Evolutionary conservation across 768 basidiomycete species (phyloP).

Genomic region (Boletus bicolor): DNA sequence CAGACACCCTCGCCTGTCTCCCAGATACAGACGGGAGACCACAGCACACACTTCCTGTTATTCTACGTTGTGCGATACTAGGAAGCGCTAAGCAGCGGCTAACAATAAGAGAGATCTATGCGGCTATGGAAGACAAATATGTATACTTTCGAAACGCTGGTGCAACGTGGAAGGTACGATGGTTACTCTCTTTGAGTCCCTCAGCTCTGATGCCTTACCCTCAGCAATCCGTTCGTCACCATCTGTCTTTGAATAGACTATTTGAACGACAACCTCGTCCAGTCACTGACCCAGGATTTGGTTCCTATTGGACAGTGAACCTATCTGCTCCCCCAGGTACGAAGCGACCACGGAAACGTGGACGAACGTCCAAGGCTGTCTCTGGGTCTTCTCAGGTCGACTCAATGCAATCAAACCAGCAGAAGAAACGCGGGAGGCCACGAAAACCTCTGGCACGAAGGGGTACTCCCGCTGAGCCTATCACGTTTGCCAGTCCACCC

Average conservation of each 20-base stretch:
- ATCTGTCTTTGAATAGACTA: conserved; percentile 75
- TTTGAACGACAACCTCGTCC: conserved; percentile 82
- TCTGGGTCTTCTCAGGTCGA: conserved; percentile 16
- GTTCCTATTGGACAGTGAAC: conserved; percentile 91
- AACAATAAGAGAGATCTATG: conserved; percentile 83
- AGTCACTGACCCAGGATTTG: conserved; percentile 81
- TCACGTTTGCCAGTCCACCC: conserved; percentile 12
- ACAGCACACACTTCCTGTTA: conserved; percentile 82
- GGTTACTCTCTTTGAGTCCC: not conserved
- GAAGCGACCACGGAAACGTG: conserved; percentile 80
- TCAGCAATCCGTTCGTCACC: conserved; percentile 86
- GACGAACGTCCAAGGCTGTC: conserved; percentile 52
- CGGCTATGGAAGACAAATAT: conserved; percentile 84
- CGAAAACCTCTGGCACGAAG: conserved; percentile 27
- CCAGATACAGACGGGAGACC: conserved; percentile 77
- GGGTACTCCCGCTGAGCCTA: conserved; percentile 18
- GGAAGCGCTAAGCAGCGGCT: conserved; percentile 72
- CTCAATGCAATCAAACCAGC: conserved; percentile 10
- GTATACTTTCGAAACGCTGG: conserved; percentile 78
- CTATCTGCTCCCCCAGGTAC: conserved; percentile 80
- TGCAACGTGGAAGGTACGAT: conserved; percentile 76
- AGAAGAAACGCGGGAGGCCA: conserved; percentile 43
- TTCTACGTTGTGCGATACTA: conserved; percentile 79
- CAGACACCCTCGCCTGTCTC: conserved; percentile 72
- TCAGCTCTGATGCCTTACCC: conserved; percentile 8